phyloP scores from a whole-genome alignment of 2,329 filamentous ascomycete genomes.

The Volutella citrinella region DNA sequence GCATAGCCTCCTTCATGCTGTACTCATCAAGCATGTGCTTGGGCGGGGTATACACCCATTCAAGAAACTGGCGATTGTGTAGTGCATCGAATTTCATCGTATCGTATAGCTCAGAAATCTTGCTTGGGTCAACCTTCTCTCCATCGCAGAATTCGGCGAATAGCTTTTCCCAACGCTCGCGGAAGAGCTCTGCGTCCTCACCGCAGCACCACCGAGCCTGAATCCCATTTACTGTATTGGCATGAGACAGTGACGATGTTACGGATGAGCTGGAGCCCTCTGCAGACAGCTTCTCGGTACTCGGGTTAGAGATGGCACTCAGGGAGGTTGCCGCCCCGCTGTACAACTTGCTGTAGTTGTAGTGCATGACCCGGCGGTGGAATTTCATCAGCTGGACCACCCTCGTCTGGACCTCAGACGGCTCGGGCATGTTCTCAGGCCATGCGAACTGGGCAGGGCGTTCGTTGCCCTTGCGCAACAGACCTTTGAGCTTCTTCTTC shows the following conservation, averaged over 20 bases:
- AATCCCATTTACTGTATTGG: slow-evolving; percentile 64
- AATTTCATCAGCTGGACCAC: slow-evolving; percentile 98
- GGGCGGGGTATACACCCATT: slow-evolving; percentile 94
- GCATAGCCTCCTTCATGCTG: slow-evolving; percentile 37
- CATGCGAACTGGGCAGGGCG: slow-evolving; percentile 97
- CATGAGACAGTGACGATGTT: slow-evolving; percentile 55
- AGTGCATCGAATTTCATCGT: slow-evolving; percentile 99
- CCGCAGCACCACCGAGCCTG: slow-evolving; percentile 95
- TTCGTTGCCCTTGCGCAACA: slow-evolving; percentile 88
- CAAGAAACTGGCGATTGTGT: slow-evolving; percentile 92
- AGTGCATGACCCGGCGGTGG: slow-evolving; percentile 88
- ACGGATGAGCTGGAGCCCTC: slow-evolving; percentile 42
- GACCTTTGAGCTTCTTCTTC: slow-evolving; percentile 96
- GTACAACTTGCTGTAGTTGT: slow-evolving; percentile 83
- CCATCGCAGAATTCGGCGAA: slow-evolving; percentile 95
- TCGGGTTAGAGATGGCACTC: slow-evolving; percentile 51
- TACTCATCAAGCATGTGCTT: slow-evolving; percentile 72
- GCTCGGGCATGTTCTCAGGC: slow-evolving; percentile 92
- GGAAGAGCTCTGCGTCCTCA: slow-evolving; percentile 91
- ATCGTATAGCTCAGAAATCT: slow-evolving; percentile 97
- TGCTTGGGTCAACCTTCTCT: slow-evolving; percentile 97
- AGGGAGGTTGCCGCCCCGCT: slow-evolving; percentile 63
- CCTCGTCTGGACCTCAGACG: slow-evolving; percentile 84
- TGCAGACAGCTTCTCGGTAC: slow-evolving; percentile 42
- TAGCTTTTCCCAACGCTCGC: slow-evolving; percentile 96